These are phyloP conservation scores for Geum urbanum DNA, from an alignment of 306 rosid species.

Conservation along the genomic window DNA sequence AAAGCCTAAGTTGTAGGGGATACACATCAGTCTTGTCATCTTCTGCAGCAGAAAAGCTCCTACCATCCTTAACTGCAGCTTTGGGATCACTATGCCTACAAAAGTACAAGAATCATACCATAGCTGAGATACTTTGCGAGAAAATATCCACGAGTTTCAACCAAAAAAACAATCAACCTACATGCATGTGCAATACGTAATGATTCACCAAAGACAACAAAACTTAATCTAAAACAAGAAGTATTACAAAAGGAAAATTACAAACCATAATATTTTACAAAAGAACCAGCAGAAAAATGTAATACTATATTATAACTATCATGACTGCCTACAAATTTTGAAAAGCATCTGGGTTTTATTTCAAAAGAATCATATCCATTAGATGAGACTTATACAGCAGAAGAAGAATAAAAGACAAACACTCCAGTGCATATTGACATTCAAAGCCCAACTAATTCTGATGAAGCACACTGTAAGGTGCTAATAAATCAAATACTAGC, in stretches of 20 bases:
- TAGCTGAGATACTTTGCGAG: conserved; percentile 20
- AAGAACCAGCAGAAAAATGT: neutral
- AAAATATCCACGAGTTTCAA: conserved; percentile 7
- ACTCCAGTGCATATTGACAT: neutral
- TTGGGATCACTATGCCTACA: conserved; percentile 84
- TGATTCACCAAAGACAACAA: neutral
- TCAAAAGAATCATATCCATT: neutral
- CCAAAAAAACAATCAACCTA: neutral
- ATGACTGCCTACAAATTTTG: neutral
- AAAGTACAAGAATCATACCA: conserved; percentile 24
- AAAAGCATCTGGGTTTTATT: neutral
- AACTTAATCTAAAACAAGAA: neutral
- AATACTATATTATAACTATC: neutral
- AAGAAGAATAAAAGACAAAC: neutral
- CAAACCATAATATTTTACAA: neutral
- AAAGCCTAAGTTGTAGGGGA: conserved; percentile 90
- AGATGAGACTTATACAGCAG: neutral
- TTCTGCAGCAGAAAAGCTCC: conserved; percentile 66
- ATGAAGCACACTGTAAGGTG: neutral
- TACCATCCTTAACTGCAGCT: conserved; percentile 52
- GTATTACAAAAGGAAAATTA: too few species aligned
- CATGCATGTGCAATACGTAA: neutral
- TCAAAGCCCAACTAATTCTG: too few species aligned
- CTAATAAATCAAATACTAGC: too few species aligned
- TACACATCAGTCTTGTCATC: conserved; percentile 82